phyloP scores from a whole-genome alignment of 1,284 basidiomycete genomes.

The Afroboletus lepidellus region DNA sequence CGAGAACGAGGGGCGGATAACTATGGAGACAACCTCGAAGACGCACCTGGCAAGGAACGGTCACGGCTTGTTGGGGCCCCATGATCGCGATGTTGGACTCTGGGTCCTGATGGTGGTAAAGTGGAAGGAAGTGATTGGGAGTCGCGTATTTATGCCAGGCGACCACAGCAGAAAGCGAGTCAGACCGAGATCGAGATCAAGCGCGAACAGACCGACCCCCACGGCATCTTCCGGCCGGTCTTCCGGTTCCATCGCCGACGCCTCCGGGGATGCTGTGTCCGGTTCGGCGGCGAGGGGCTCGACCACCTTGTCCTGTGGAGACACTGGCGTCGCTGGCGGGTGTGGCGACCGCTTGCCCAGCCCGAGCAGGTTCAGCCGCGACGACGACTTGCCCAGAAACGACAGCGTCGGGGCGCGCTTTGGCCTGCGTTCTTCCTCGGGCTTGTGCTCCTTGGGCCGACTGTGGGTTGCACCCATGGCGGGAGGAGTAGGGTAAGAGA shows the following conservation, averaged over 20 bases:
- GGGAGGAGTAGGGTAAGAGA: neutral
- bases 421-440: slow-evolving; percentile 23
- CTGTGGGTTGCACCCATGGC: slow-evolving; percentile 30
- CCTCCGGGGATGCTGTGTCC: slow-evolving; percentile 26
- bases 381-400: slow-evolving; percentile 28
- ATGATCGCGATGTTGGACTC: slow-evolving; percentile 6
- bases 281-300: slow-evolving; percentile 12
- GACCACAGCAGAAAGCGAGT: slow-evolving; percentile 17
- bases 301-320: slow-evolving; percentile 8
- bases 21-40: neutral
- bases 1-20: neutral
- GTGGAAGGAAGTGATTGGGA: neutral
- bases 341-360: slow-evolving; percentile 32
- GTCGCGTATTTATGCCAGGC: slow-evolving; percentile 18
- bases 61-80: slow-evolving; percentile 37
- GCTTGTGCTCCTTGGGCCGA: slow-evolving; percentile 20
- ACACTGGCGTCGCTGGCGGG: slow-evolving; percentile 28
- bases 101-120: slow-evolving; percentile 14
- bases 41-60: slow-evolving; percentile 65
- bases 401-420: slow-evolving; percentile 29
- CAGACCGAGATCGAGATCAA: slow-evolving; percentile 5
- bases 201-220: slow-evolving; percentile 10
- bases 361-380: slow-evolving; percentile 28
- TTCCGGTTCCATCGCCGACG: slow-evolving; percentile 20
- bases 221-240: slow-evolving; percentile 30